Percentiles rank a stretch among this genome's conserved stretches.
phyloP scores from a whole-genome alignment of 164 flowering plant species.

The Chimonanthus salicifolius region DNA sequence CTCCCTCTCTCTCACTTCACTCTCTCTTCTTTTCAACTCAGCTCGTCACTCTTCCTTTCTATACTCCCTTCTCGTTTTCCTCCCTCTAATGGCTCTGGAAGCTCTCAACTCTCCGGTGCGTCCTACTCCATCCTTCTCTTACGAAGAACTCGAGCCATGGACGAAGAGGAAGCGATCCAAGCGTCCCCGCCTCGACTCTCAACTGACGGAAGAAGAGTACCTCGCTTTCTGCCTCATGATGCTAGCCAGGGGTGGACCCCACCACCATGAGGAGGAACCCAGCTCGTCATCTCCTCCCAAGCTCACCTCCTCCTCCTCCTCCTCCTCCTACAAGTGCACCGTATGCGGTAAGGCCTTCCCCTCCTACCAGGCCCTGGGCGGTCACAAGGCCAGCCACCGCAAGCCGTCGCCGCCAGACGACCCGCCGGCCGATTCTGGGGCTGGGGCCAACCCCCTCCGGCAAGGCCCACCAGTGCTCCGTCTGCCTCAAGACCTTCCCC shows the following conservation, averaged over 20 bases:
- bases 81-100: conserved; percentile 35
- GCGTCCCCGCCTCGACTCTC: conserved; percentile 26
- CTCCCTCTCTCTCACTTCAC: neutral
- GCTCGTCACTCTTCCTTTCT: neutral
- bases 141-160: conserved; percentile 33
- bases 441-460: neutral
- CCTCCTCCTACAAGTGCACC: conserved; percentile 39
- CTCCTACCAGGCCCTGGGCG: conserved; percentile 84
- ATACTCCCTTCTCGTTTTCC: conserved; percentile 11
- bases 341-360: conserved; percentile 68
- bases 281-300: conserved; percentile 2
- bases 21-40: neutral
- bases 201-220: conserved; percentile 43
- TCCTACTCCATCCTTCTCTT: conserved; percentile 13
- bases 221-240: conserved; percentile 56
- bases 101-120: conserved; percentile 38
- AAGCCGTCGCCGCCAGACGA: conserved; percentile 23
- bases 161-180: conserved; percentile 52
- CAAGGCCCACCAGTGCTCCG: conserved; percentile 44
- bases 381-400: conserved; percentile 89
- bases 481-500: conserved; percentile 49
- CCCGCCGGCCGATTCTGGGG: conserved; percentile 7
- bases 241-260: conserved; percentile 43
- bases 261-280: neutral
- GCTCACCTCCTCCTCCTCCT: conserved; percentile 12